Evolutionary conservation across 495 filamentous ascomycete genomes (phyloP).

Genomic region (Diplogelasinospora grovesii): DNA sequence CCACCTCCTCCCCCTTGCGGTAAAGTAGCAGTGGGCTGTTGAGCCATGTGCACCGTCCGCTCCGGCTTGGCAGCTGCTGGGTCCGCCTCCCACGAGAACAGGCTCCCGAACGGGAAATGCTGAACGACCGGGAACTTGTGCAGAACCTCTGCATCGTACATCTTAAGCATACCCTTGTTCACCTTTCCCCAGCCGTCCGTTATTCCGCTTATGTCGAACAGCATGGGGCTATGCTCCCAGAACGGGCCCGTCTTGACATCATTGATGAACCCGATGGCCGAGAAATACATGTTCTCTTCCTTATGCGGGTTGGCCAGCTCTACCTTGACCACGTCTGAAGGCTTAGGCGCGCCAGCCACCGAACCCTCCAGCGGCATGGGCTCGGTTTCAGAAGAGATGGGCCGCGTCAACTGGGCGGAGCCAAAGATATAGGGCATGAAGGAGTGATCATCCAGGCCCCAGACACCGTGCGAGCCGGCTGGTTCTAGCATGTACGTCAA

Average conservation of each 20-base stretch:
- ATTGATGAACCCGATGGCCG: conserved; percentile 97
- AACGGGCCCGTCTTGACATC: conserved; percentile 97
- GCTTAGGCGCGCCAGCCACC: conserved; percentile 59
- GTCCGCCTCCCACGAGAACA: conserved; percentile 78
- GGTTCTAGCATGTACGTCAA: conserved; percentile 92
- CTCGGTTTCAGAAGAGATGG: conserved; percentile 56
- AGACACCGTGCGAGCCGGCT: conserved; percentile 90
- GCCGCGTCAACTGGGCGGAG: conserved; percentile 75
- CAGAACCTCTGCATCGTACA: conserved; percentile 92
- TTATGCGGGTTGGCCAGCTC: conserved; percentile 62
- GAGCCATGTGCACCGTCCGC: conserved; percentile 50
- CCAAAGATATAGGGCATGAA: conserved; percentile 97
- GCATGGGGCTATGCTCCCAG: conserved; percentile 94
- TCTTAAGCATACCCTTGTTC: conserved; percentile 98
- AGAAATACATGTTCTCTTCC: conserved; percentile 83
- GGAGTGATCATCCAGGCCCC: conserved; percentile 94
- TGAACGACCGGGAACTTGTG: conserved; percentile 95
- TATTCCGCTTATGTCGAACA: conserved; percentile 92
- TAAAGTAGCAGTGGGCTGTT: conserved; percentile 43
- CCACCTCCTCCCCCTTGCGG: too few species aligned
- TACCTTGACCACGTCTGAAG: conserved; percentile 59
- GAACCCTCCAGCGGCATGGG: conserved; percentile 70
- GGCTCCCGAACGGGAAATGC: conserved; percentile 86
- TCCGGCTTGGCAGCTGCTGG: conserved; percentile 47
- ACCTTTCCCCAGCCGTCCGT: conserved; percentile 94